phyloP scores from a whole-genome alignment of 257 asterid species.

The Osmanthus fragrans region DNA sequence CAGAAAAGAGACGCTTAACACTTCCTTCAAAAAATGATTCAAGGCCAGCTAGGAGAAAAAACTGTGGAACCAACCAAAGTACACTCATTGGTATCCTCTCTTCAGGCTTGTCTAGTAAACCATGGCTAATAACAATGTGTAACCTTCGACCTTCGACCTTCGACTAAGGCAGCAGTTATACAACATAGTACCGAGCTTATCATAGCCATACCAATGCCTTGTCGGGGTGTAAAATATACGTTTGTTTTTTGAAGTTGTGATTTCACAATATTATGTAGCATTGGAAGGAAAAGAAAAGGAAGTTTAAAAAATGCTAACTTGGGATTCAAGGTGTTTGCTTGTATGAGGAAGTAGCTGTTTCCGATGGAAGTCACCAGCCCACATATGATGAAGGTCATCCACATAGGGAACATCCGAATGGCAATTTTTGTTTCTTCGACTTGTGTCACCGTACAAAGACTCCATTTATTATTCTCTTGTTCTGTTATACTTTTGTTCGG shows the following conservation, averaged over 20 bases:
- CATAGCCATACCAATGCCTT: too few relatives aligned
- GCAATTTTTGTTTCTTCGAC: conserved; percentile 58
- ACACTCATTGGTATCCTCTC: conserved; percentile 43
- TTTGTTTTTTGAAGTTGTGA: too few relatives aligned
- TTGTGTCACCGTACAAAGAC: conserved; percentile 40
- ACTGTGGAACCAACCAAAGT: conserved; percentile 55
- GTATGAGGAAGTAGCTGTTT: conserved; percentile 64
- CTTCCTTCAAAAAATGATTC: conserved; percentile 36
- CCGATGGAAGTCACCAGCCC: conserved; percentile 52
- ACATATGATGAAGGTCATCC: conserved; percentile 42
- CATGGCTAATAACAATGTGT: conserved; percentile 24
- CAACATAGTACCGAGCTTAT: conserved; percentile 38
- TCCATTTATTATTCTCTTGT: conserved; percentile 32
- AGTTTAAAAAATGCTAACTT: conserved; percentile 44
- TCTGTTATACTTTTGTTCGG: not conserved
- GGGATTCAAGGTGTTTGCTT: conserved; percentile 52
- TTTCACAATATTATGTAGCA: conserved; percentile 35
- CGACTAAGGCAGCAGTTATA: conserved; percentile 50
- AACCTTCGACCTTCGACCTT: conserved; percentile 42
- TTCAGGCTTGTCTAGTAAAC: conserved; percentile 36
- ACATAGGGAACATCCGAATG: conserved; percentile 53
- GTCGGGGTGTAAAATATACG: too few relatives aligned
- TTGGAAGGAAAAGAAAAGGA: conserved; percentile 44
- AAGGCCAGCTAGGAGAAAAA: conserved; percentile 41
- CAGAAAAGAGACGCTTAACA: conserved; percentile 22